Evolutionary conservation across 768 basidiomycete species (phyloP).

Genomic region (Pisolithus marmoratus): DNA sequence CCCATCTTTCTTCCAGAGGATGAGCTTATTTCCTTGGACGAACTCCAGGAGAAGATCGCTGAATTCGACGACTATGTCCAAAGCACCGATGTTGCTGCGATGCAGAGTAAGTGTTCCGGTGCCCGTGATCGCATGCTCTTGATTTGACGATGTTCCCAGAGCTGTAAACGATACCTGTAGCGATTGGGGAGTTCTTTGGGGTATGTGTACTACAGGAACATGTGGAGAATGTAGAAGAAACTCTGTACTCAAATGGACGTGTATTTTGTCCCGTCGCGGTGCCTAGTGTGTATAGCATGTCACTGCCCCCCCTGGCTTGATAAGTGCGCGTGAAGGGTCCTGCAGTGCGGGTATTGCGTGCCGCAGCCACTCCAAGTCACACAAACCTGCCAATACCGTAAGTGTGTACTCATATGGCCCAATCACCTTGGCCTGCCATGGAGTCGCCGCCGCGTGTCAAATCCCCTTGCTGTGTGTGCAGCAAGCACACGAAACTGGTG

Average conservation of each 20-base stretch:
- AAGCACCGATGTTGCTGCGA: slow-evolving; percentile 86
- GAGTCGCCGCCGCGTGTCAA: neutral
- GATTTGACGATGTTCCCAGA: slow-evolving; percentile 10
- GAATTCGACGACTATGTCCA: slow-evolving; percentile 88
- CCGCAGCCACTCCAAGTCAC: neutral
- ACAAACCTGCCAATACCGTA: neutral
- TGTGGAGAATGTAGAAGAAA: neutral
- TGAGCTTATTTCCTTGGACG: slow-evolving; percentile 87
- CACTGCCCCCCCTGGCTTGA: neutral
- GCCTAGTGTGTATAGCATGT: neutral
- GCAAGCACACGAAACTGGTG: slow-evolving; percentile 12
- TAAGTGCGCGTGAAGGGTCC: neutral
- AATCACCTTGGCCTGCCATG: neutral
- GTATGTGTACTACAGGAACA: neutral
- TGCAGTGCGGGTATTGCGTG: neutral
- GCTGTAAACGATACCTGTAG: slow-evolving; percentile 7
- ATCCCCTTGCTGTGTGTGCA: slow-evolving; percentile 14
- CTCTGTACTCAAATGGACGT: neutral
- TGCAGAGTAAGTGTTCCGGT: slow-evolving; percentile 63
- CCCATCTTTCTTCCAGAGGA: slow-evolving; percentile 60
- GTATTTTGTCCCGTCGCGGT: neutral
- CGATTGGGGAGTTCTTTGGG: neutral
- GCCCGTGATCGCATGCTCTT: neutral
- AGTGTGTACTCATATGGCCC: too few relatives aligned
- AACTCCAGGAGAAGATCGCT: slow-evolving; percentile 84